A percentile compares a stretch with the other conserved stretches of the same genome.
phyloP scores from a whole-genome alignment of 306 rosid genomes.

The Vicia sativa region DNA sequence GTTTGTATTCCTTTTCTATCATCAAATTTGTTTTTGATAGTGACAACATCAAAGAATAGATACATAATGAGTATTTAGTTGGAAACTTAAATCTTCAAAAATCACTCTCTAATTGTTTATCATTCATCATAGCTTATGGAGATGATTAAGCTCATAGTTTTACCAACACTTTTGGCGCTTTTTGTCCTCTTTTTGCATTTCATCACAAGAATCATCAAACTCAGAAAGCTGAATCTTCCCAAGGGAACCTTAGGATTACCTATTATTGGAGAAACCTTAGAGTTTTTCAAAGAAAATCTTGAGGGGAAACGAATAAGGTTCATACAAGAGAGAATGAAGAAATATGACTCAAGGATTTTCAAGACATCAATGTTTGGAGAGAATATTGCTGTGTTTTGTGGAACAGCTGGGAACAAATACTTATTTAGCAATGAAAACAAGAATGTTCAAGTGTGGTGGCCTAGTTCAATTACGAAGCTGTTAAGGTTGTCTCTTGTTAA shows the following conservation, averaged over 20 bases:
- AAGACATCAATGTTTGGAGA: slow-evolving; percentile 51
- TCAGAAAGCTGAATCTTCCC: slow-evolving; percentile 47
- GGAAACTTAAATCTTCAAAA: slow-evolving; percentile 4
- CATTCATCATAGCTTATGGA: no score
- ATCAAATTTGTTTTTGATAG: no score
- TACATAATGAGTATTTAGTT: not conserved
- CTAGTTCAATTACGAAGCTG: slow-evolving; percentile 45
- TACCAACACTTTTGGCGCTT: slow-evolving; percentile 39
- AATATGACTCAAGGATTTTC: slow-evolving; percentile 44
- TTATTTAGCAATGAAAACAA: slow-evolving; percentile 21
- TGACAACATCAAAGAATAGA: no score
- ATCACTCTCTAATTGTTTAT: not conserved
- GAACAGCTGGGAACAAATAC: slow-evolving; percentile 49
- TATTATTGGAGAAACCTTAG: slow-evolving; percentile 46
- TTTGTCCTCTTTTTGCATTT: slow-evolving; percentile 31
- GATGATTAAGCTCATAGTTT: slow-evolving; percentile 28
- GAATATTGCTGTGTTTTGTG: slow-evolving; percentile 43
- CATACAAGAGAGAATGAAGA: slow-evolving; percentile 43
- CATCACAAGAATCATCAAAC: slow-evolving; percentile 37
- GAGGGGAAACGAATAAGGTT: slow-evolving; percentile 34
- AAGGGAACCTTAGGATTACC: slow-evolving; percentile 53
- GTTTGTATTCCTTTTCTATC: not conserved
- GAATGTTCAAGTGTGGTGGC: slow-evolving; percentile 53
- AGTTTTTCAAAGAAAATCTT: slow-evolving; percentile 13
- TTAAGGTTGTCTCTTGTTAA: slow-evolving; percentile 42